Base-by-base conservation (phyloP, 2,329 filamentous ascomycete species). In the Rhynchosporium agropyri region DNA sequence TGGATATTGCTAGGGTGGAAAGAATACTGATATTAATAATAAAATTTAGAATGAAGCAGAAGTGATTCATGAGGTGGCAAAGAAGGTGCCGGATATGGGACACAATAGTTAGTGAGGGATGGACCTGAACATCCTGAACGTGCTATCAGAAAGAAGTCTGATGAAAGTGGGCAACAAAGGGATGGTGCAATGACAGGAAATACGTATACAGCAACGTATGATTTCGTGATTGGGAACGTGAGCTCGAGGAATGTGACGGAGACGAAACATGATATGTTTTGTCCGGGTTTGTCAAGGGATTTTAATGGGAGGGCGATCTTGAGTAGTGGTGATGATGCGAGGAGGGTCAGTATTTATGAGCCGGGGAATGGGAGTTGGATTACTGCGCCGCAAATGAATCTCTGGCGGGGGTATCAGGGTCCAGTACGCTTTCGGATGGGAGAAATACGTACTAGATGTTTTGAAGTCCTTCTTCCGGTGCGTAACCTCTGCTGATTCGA, bases 211-310 rank as follows among this genome's bases (percentile, higher is more conserved):
- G 70, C 70, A 8, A 72, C 70, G 40, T 76, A 71, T 46, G 68
- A 75, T 65, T 72, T 73, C 33, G 55, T 58, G 2, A 72, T 69
- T 0, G 69, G 67, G 8, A 61, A 61, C 9, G 68, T 72, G 53
- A 73, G 49, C 5, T 15, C 20, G 49, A 58, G 67, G 2, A 64
- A 65, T 26, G 69, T 79, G 1, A 65, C 67, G 8, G 72, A 81
- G 63, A 83, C 80, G 0, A 67, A 76, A 3, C 80, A 83, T 66
- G 81, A 84, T 68, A 84, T 84, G 82, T 84, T 84, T 66, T 85
- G 83, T 68, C 82, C 83, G 0, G 84, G 83, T 2, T 82, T 85
- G 57, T 80, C 78, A 7, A 72, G 80, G 12, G 79, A 81, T 61
- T 77, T 76, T 15, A 73, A 78, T 7, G 84, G 83, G 0, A 74